These are phyloP conservation scores for Trichosporon sp. DNA, from an alignment of 1,284 basidiomycete species.

Conservation along the genomic window DNA sequence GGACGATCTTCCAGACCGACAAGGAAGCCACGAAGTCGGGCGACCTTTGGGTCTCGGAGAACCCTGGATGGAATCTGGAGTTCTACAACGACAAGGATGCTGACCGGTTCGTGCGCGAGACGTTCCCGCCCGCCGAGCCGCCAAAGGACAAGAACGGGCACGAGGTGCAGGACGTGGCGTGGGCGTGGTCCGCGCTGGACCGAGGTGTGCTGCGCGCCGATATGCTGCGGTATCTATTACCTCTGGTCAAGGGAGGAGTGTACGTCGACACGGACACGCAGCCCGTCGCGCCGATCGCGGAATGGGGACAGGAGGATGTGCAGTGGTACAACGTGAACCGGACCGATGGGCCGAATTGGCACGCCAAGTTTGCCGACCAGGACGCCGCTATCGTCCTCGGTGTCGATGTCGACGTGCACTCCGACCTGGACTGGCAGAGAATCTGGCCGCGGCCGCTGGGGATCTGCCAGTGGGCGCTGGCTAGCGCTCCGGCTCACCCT, in stretches of 20 bases:
- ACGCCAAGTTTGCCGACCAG: constrained; percentile 27
- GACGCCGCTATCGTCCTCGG: constrained; percentile 36
- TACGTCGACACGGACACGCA: constrained; percentile 47
- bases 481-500: constrained; percentile 43
- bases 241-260: constrained; percentile 47
- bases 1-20: constrained; percentile 41
- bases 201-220: constrained; percentile 47
- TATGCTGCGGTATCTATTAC: constrained; percentile 46
- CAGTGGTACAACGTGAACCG: constrained; percentile 26
- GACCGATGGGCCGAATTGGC: constrained; percentile 32
- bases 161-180: constrained; percentile 23
- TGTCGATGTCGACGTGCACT: constrained; percentile 47
- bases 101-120: constrained; percentile 33
- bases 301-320: constrained; percentile 35
- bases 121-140: constrained; percentile 23
- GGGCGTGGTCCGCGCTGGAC: constrained; percentile 42
- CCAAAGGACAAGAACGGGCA: neutral
- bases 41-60: constrained; percentile 26
- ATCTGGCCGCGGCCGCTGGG: constrained; percentile 41
- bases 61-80: constrained; percentile 39
- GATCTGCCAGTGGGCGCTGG: constrained; percentile 49
- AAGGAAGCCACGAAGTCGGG: constrained; percentile 21
- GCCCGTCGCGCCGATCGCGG: constrained; percentile 21
- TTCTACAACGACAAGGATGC: constrained; percentile 42
- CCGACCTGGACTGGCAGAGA: constrained; percentile 24